Percentiles rank a stretch among this genome's conserved stretches.
These are phyloP conservation scores for Zizania latifolia DNA, from an alignment of 176 grass and related monocot genomes.

Conservation along the genomic window DNA sequence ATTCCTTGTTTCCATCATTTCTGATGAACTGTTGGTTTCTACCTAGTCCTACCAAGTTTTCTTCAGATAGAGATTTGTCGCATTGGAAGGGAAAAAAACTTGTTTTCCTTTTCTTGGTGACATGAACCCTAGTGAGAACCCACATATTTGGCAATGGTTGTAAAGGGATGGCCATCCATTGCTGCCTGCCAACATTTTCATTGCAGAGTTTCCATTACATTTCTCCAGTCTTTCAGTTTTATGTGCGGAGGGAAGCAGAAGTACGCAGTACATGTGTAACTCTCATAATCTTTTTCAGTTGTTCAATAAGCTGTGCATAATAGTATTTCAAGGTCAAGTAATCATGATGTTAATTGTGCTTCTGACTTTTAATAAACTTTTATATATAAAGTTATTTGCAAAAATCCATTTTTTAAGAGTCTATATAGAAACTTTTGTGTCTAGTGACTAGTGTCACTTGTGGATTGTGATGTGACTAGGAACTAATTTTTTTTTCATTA, in stretches of 20 bases:
- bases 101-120: not conserved
- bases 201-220: constrained; percentile 11
- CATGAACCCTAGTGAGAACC: not conserved
- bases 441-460: not conserved
- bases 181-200: constrained; percentile 21
- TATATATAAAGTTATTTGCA: too few relatives aligned
- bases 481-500: not conserved
- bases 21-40: constrained; percentile 23
- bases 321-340: not conserved
- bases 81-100: not conserved
- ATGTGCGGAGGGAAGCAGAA: not conserved
- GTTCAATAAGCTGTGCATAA: not conserved
- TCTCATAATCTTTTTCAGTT: not conserved
- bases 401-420: too few relatives aligned
- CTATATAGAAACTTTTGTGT: too few relatives aligned
- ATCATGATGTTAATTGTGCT: not conserved
- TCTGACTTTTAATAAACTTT: too few relatives aligned
- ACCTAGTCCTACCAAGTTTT: constrained; percentile 16
- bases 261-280: not conserved
- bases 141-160: constrained; percentile 23
- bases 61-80: constrained; percentile 14
- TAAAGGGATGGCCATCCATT: constrained; percentile 17
- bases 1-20: constrained; percentile 22
- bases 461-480: constrained; percentile 28
- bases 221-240: constrained; percentile 9